phyloP scores from a whole-genome alignment of 2,329 filamentous ascomycete species.

The Penicillium olsonii region DNA sequence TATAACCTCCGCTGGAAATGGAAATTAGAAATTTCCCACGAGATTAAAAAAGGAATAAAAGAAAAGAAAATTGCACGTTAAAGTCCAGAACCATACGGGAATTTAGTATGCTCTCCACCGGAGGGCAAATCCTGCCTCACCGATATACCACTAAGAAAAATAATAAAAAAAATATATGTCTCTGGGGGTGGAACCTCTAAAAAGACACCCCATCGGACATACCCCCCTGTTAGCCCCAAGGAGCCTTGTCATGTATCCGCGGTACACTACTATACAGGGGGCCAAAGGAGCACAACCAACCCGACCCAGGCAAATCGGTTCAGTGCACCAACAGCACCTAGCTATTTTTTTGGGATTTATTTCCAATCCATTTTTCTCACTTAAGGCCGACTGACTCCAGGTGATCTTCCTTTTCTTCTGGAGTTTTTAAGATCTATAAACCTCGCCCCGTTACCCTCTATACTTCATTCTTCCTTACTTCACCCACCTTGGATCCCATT shows the following conservation, averaged over 20 bases:
- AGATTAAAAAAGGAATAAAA: not conserved
- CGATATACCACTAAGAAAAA: slow-evolving; percentile 12
- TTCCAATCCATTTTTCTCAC: slow-evolving; percentile 10
- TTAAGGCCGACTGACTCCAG: slow-evolving; percentile 25
- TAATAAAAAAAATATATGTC: not conserved
- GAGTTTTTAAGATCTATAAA: slow-evolving; percentile 24
- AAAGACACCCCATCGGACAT: not conserved
- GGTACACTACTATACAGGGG: slow-evolving; percentile 28
- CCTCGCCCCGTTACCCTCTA: slow-evolving; percentile 7
- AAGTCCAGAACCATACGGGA: not conserved
- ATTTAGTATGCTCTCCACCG: not conserved
- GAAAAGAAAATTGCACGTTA: not conserved
- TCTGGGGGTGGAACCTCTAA: slow-evolving; percentile 24
- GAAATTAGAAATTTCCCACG: not conserved
- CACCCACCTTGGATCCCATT: slow-evolving; percentile 1
- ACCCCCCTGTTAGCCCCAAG: slow-evolving; percentile 18
- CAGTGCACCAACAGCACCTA: slow-evolving; percentile 25
- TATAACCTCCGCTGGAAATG: not conserved
- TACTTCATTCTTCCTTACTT: slow-evolving; percentile 3
- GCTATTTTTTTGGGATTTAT: slow-evolving; percentile 15
- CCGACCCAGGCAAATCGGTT: slow-evolving; percentile 19
- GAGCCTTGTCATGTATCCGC: slow-evolving; percentile 25
- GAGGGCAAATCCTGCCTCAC: slow-evolving; percentile 18
- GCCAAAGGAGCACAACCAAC: slow-evolving; percentile 27
- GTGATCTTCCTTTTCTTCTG: slow-evolving; percentile 17